Percentiles rank a stretch among this genome's conserved stretches.
These are phyloP conservation scores for Chalaropsis ovoidea DNA, from an alignment of 2,329 filamentous ascomycete species.

Conservation along the genomic window DNA sequence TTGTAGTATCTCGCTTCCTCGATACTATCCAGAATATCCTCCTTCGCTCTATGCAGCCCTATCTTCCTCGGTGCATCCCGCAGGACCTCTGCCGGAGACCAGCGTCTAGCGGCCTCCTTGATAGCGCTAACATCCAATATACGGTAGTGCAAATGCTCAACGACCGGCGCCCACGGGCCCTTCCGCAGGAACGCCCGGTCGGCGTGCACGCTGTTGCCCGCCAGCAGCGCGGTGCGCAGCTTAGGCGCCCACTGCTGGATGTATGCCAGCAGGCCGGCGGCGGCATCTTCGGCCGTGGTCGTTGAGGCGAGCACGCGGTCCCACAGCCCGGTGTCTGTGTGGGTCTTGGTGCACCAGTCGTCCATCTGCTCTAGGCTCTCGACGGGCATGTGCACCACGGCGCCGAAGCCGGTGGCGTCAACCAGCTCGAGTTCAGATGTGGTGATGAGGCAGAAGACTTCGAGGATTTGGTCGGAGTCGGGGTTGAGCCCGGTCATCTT, in stretches of 20 bases:
- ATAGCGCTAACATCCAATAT: conserved; percentile 85
- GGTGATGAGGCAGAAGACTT: conserved; percentile 87
- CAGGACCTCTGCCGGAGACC: conserved; percentile 56
- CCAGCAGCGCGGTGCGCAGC: conserved; percentile 58
- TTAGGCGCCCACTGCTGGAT: conserved; percentile 62
- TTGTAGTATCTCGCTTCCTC: conserved; percentile 79
- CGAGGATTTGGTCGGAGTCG: conserved; percentile 72
- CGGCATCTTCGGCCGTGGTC: conserved; percentile 65
- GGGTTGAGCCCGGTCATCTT: conserved; percentile 77
- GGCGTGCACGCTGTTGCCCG: conserved; percentile 87
- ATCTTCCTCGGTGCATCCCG: conserved; percentile 59
- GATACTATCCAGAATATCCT: conserved; percentile 93
- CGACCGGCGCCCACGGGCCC: conserved; percentile 61
- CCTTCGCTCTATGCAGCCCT: conserved; percentile 67
- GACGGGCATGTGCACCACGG: conserved; percentile 62
- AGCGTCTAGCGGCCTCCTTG: conserved; percentile 80
- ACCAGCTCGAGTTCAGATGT: conserved; percentile 66
- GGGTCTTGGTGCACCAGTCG: conserved; percentile 77
- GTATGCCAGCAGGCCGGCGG: conserved; percentile 64
- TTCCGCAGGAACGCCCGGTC: conserved; percentile 72
- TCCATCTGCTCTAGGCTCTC: conserved; percentile 68
- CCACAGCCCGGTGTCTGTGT: conserved; percentile 72
- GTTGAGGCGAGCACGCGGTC: conserved; percentile 36
- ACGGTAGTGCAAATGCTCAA: conserved; percentile 75
- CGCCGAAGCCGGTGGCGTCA: conserved; percentile 68